Evolutionary conservation across 2,329 filamentous ascomycete species (phyloP).

Genomic region (Clonostachys sp.): DNA sequence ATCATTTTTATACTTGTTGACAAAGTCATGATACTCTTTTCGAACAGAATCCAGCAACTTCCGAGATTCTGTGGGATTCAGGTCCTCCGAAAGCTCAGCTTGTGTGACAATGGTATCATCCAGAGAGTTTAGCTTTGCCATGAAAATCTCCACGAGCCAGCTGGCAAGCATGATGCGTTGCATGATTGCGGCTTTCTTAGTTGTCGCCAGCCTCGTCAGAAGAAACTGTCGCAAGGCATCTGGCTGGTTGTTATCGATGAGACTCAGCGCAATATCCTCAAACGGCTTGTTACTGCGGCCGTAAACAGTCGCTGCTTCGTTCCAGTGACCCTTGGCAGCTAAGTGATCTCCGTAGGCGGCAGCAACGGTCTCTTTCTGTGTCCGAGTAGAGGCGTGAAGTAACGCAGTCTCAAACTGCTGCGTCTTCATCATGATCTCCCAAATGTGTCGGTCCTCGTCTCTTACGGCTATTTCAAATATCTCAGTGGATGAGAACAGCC

Average conservation of each 20-base stretch:
- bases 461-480: slow-evolving; percentile 91
- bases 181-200: slow-evolving; percentile 84
- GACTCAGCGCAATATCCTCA: slow-evolving; percentile 86
- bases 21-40: slow-evolving; percentile 84
- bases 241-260: slow-evolving; percentile 86
- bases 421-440: slow-evolving; percentile 85
- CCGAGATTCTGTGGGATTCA: slow-evolving; percentile 66
- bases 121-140: slow-evolving; percentile 91
- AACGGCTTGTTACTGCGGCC: slow-evolving; percentile 96
- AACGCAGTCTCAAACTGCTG: slow-evolving; percentile 87
- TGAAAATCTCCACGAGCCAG: slow-evolving; percentile 94
- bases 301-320: slow-evolving; percentile 85
- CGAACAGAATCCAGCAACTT: slow-evolving; percentile 67
- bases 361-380: slow-evolving; percentile 86
- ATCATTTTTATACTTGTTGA: slow-evolving; percentile 78
- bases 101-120: slow-evolving; percentile 92
- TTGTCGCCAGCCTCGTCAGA: slow-evolving; percentile 72
- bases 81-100: slow-evolving; percentile 70
- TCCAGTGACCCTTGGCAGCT: slow-evolving; percentile 73
- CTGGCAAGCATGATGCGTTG: slow-evolving; percentile 92
- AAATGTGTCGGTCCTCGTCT: slow-evolving; percentile 88
- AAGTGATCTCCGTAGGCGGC: slow-evolving; percentile 89
- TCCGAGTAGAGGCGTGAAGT: slow-evolving; percentile 72
- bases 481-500: slow-evolving; percentile 87
- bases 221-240: slow-evolving; percentile 91